Conservation (phyloP, 768 basidiomycete genomes). For the Royoungia palumana region DNA sequence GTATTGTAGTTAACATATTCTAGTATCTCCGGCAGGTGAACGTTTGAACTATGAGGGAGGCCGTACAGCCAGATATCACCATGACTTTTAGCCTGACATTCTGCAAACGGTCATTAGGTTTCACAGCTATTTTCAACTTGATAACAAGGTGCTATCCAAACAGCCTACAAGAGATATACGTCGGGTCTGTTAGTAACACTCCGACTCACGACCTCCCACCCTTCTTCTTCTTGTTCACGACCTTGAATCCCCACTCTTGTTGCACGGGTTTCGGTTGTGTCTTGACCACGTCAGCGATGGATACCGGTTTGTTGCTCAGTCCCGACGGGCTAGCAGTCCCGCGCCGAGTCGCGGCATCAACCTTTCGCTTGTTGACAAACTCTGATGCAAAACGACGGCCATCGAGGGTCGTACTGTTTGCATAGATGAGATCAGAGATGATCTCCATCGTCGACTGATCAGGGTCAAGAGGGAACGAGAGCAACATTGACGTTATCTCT, state of each 20-base stretch:
- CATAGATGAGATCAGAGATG: constrained; percentile 93
- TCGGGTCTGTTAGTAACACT: not conserved
- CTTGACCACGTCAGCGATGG: constrained; percentile 90
- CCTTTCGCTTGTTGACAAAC: constrained; percentile 83
- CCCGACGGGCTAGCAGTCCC: constrained; percentile 40
- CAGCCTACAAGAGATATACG: constrained; percentile 14
- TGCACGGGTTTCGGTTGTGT: constrained; percentile 74
- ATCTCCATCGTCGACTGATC: constrained; percentile 81
- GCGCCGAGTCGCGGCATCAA: constrained; percentile 60
- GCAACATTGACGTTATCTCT: constrained; percentile 93
- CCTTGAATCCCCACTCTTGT: constrained; percentile 87
- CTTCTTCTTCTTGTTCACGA: constrained; percentile 96
- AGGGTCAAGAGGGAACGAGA: constrained; percentile 90
- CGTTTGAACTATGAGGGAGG: no score
- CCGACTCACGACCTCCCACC: constrained; percentile 49
- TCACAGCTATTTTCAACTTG: not conserved
- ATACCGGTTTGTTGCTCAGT: constrained; percentile 49
- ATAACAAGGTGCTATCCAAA: constrained; percentile 23
- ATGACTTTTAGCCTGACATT: no score
- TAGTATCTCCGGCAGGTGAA: not conserved
- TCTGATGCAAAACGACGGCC: constrained; percentile 94
- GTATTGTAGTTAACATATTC: constrained; percentile 12
- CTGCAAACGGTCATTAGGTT: not conserved
- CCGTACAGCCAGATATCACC: no score
- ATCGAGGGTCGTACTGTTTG: constrained; percentile 91